These are phyloP conservation scores for Sarocladium kiliense DNA, from an alignment of 2,329 filamentous ascomycete species.

Conservation along the genomic window DNA sequence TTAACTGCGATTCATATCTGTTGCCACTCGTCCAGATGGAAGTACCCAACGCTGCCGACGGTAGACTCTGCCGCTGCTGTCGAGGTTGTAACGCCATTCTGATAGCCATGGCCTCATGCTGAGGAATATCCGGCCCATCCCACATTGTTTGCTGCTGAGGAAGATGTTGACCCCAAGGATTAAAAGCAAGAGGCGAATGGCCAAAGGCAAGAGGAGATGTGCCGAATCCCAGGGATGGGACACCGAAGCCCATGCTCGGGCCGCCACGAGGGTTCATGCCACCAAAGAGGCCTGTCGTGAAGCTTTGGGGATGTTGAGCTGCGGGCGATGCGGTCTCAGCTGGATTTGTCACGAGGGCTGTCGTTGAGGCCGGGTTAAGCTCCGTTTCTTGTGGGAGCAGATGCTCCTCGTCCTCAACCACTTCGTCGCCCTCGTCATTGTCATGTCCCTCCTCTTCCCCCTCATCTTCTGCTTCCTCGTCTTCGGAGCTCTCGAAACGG, in stretches of 20 bases:
- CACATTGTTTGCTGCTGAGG: background rate
- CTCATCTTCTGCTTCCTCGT: background rate
- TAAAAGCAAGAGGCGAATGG: background rate
- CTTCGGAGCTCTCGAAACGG: background rate
- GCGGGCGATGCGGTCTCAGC: no score
- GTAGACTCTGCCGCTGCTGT: background rate
- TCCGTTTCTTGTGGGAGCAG: no score
- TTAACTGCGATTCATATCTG: background rate
- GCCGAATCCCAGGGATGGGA: background rate
- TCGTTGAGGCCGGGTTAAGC: no score
- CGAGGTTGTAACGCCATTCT: background rate
- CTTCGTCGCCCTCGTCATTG: background rate
- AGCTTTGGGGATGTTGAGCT: background rate
- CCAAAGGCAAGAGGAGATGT: background rate
- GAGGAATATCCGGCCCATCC: background rate
- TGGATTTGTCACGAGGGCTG: no score
- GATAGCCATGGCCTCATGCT: background rate
- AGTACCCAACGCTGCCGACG: background rate
- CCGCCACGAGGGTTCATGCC: background rate
- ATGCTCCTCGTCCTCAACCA: background rate
- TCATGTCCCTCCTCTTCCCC: constrained; percentile 9
- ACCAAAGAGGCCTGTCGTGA: background rate
- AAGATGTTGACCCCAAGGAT: background rate
- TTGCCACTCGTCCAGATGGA: constrained; percentile 1
- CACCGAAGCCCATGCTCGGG: background rate